Base-by-base conservation (phyloP, 805 yeast genomes). In the Cyberlindnera saturnus region DNA sequence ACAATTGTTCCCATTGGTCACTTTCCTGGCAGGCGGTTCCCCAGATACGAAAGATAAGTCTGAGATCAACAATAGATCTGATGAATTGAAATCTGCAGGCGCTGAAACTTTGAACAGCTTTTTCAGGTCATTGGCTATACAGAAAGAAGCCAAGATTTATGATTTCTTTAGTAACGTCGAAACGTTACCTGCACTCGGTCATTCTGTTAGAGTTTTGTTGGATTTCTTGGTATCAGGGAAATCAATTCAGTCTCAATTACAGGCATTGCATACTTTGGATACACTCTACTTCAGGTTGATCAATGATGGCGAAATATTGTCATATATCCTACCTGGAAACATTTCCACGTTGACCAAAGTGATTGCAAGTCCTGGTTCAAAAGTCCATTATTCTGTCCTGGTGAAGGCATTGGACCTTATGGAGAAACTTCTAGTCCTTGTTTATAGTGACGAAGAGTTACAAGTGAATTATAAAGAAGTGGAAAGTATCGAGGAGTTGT, bases 321-420 rank as follows among this genome's bases (percentile, higher is more conserved):
- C 80, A 0, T 65, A 68, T 49, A 66, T 76, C 39, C 53, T 75
- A 17, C 82, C 82, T 0, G 81, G 81, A 3, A 73, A 64, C 33
- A 70, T 75, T 0, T 75, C 81, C 0, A 50, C 62, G 0, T 50
- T 75, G 34, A 61, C 72, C 2, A 75, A 71, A 42, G 46, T 72
- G 5, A 43, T 73, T 0, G 42, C 59, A 0, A 45, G 51, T 8
- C 57, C 63, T 3, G 66, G 68, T 1, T 23, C 58, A 2, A 58
- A 51, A 14, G 60, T 67, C 1, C 73, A 74, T 41, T 69, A 63
- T 41, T 60, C 63, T 15, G 69, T 73, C 0, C 44, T 66, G 1
- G 50, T 59, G 1, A 47, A 60, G 17, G 40, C 64, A 0, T 36
- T 74, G n/a, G 41, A 55, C 1, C 46, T 68, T 0, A 43, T 74